Base-by-base conservation (phyloP, 164 flowering plant species). In the Kalanchoe fedtschenkoi region DNA sequence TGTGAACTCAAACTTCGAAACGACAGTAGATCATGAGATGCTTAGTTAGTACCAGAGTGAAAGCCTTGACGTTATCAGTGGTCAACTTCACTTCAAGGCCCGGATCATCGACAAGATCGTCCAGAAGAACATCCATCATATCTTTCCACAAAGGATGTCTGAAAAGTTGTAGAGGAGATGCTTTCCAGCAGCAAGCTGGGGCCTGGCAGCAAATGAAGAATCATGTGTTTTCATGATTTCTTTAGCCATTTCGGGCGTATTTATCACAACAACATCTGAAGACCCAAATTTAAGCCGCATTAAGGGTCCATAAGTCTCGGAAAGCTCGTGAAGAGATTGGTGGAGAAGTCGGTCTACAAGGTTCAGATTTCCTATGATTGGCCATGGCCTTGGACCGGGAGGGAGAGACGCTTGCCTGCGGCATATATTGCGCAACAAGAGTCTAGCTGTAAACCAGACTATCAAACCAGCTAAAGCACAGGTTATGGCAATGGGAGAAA, bases 131-230 rank as follows among this genome's bases (percentile, higher is more conserved):
- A 71, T 84, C 96, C 26, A 88, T 87, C 88, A 86, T 84, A 35
- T 88, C 96, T 63, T 72, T 73, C 96, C 89, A 55, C 87, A 89
- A 0, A 91, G 88, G 92, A 91, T 83, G 74, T 91, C 95, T 0
- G 96, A 86, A 0, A 86, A 75, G 66, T 86, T 80, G 61, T 89
- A 91, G 0, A 91, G 86, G 3, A 89, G 71, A 73, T 85, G 89
- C 14, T 71, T 76, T 47, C 86, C 83, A 59, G 93, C 89, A 3
- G 78, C 63, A 2, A 78, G 80, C 19, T 88, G 85, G 0, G 98
- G 95, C 1, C 96, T 77, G 71, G 86, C 85, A n/a, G 95, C 83
- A 76, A 78, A 89, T 7, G 37, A n/a, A 13, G 5, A 1, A 4
- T 66, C 68, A 24, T 66, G 63, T 3, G 63, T 60, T 60, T 58